Percentiles rank a stretch among this genome's conserved stretches.
Conservation (phyloP, 164 flowering plant species). For the Malania oleifera region DNA sequence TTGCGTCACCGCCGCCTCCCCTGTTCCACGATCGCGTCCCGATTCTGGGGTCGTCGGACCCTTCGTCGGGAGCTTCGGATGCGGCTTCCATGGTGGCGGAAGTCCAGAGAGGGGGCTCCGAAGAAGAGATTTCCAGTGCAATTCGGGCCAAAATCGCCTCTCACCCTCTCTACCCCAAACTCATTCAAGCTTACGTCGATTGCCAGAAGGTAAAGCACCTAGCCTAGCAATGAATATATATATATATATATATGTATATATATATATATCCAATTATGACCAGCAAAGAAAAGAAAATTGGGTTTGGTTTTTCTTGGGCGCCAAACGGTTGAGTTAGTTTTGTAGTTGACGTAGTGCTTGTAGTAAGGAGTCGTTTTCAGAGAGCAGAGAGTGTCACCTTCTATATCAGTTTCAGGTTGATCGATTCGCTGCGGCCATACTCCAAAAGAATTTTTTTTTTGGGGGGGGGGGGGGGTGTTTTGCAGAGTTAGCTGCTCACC, state of each 20-base stretch:
- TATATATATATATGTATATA: not conserved
- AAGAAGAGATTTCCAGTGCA: conserved; percentile 23
- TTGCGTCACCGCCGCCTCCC: not conserved
- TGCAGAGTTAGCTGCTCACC: too few species aligned
- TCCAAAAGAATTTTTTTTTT: too few species aligned
- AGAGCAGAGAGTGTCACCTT: not conserved
- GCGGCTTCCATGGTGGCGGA: conserved; percentile 26
- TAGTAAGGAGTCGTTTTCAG: conserved; percentile 12
- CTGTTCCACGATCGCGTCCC: conserved; percentile 10
- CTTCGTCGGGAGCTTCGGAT: conserved; percentile 17
- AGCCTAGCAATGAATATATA: not conserved
- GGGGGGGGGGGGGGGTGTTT: too few species aligned
- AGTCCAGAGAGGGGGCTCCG: conserved; percentile 15
- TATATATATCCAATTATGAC: not conserved
- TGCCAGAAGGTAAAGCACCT: conserved; percentile 50
- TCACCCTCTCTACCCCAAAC: conserved; percentile 47
- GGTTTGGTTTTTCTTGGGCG: not conserved
- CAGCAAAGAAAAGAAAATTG: not conserved
- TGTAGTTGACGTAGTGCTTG: not conserved
- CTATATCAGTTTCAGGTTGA: conserved; percentile 4
- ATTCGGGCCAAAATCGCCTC: conserved; percentile 38
- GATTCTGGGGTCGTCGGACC: conserved; percentile 16
- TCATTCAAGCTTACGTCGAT: conserved; percentile 45
- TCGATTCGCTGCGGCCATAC: too few species aligned
- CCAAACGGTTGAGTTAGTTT: not conserved